Percentiles rank a stretch among this genome's conserved stretches.
Conservation (phyloP, 179 eudicot species). For the Sideroxylon spinosum region DNA sequence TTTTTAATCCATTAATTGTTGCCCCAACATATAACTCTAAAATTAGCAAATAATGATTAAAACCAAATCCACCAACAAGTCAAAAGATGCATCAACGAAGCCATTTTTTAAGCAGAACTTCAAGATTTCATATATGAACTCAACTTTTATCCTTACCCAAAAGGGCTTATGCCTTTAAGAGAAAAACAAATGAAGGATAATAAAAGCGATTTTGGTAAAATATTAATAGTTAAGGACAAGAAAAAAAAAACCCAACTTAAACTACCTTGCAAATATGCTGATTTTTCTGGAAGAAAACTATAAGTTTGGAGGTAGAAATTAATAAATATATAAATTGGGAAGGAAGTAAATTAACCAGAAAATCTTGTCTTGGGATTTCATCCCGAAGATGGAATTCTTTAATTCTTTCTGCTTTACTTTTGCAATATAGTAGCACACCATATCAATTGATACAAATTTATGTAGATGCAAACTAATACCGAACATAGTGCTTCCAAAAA, state of each 20-base stretch:
- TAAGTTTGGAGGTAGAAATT: too few relatives aligned
- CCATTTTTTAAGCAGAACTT: neutral
- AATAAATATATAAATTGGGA: too few relatives aligned
- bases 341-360: too few relatives aligned
- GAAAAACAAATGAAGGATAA: neutral
- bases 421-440: too few relatives aligned
- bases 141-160: neutral
- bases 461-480: too few relatives aligned
- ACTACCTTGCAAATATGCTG: too few relatives aligned
- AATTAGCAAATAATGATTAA: neutral
- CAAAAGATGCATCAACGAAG: neutral
- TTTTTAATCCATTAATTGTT: slow-evolving; percentile 29
- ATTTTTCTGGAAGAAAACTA: too few relatives aligned
- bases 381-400: too few relatives aligned
- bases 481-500: too few relatives aligned
- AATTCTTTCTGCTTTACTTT: too few relatives aligned
- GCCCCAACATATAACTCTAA: slow-evolving; percentile 17
- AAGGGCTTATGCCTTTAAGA: neutral
- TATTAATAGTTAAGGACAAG: neutral
- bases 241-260: neutral
- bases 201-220: neutral
- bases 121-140: neutral
- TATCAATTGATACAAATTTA: too few relatives aligned
- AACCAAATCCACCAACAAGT: neutral
- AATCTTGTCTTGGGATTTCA: too few relatives aligned